phyloP scores from a whole-genome alignment of 2,329 filamentous ascomycete genomes.

The Xylaria sp. region DNA sequence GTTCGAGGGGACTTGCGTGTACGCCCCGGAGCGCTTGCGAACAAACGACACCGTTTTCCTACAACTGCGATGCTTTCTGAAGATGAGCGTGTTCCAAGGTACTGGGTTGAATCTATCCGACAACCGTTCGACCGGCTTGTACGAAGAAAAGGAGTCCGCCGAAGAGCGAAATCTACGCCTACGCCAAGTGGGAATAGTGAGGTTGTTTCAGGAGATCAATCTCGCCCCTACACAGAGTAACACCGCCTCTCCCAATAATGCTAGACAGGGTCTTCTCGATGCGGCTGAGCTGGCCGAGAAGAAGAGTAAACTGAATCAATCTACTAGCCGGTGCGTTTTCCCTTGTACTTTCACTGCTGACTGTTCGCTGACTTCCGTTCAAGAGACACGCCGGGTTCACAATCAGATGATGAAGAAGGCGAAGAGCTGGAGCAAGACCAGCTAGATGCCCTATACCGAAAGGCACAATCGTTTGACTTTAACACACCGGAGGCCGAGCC shows the following conservation, averaged over 20 bases:
- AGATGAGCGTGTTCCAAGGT: slow-evolving; percentile 77
- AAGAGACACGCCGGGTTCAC: slow-evolving; percentile 54
- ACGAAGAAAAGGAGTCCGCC: slow-evolving; percentile 84
- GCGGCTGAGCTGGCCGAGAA: slow-evolving; percentile 91
- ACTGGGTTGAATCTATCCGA: slow-evolving; percentile 70
- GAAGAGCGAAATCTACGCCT: slow-evolving; percentile 87
- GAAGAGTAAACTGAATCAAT: slow-evolving; percentile 67
- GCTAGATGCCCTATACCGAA: slow-evolving; percentile 91
- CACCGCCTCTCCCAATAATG: slow-evolving; percentile 78
- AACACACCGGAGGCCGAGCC: slow-evolving; percentile 88
- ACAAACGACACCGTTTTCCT: slow-evolving; percentile 96
- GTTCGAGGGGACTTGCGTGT: slow-evolving; percentile 90
- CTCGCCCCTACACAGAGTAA: slow-evolving; percentile 81
- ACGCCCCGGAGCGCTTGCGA: slow-evolving; percentile 82
- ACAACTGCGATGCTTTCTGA: slow-evolving; percentile 82
- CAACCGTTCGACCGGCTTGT: slow-evolving; percentile 78
- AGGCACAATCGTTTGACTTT: slow-evolving; percentile 97
- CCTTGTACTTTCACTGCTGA: too few relatives aligned
- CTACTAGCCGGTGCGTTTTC: slow-evolving; percentile 38
- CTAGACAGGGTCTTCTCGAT: slow-evolving; percentile 83
- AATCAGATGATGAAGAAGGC: slow-evolving; percentile 81
- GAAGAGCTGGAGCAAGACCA: slow-evolving; percentile 95
- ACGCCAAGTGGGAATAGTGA: slow-evolving; percentile 87
- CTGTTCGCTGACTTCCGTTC: slow-evolving; percentile 21
- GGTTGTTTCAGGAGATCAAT: slow-evolving; percentile 88